Evolutionary conservation across 345 rosid species (phyloP).

Genomic region (Eucalyptus coolabah): DNA sequence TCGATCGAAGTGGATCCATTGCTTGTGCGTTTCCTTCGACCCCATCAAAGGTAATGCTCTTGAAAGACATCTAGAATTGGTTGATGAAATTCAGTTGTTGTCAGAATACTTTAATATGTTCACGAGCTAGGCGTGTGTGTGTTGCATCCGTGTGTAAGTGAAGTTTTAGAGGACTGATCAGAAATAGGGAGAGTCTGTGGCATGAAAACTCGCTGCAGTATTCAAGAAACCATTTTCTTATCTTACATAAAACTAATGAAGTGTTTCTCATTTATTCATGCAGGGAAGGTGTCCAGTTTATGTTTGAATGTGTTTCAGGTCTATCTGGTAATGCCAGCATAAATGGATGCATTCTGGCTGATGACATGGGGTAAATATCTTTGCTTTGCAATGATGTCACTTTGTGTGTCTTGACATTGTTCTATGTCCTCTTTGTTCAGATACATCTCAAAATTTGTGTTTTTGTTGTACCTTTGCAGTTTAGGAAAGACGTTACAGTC

Average conservation of each 20-base stretch:
- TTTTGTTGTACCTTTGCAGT: constrained; percentile 27
- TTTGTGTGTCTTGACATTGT: background rate
- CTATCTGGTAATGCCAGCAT: constrained; percentile 36
- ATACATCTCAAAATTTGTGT: background rate
- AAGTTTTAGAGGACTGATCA: background rate
- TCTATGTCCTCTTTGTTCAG: background rate
- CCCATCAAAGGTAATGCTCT: constrained; percentile 83
- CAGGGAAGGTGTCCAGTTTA: constrained; percentile 99
- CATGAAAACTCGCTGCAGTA: background rate
- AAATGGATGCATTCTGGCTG: constrained; percentile 94
- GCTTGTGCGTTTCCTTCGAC: constrained; percentile 89
- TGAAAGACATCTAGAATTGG: background rate
- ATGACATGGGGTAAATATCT: constrained; percentile 90
- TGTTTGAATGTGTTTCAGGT: constrained; percentile 95
- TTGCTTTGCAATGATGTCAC: background rate
- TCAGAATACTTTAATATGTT: background rate
- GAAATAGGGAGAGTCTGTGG: background rate
- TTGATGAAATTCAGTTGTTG: background rate
- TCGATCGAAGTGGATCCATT: constrained; percentile 71
- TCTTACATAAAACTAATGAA: background rate
- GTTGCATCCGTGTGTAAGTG: background rate
- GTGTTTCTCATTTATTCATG: constrained; percentile 2
- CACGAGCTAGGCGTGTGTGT: accelerated
- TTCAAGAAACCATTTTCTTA: background rate
- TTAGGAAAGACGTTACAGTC: constrained; percentile 98